Base-by-base conservation (phyloP, 1,139 yeast species). In the Meyerozyma elateridarum region DNA sequence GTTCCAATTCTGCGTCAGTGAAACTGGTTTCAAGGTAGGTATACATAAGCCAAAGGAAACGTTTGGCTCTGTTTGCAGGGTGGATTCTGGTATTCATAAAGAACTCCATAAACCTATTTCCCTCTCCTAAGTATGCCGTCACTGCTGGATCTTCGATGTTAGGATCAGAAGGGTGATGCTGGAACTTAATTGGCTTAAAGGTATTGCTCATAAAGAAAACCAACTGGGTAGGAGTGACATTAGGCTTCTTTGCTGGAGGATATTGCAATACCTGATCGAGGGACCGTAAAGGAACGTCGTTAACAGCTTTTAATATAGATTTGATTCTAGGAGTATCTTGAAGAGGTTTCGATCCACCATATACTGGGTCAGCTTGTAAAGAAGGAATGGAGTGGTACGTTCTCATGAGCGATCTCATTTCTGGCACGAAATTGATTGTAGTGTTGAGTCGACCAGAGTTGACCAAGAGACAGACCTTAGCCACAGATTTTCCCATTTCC, bases 271-370 rank as follows among this genome's bases (percentile, higher is more conserved):
- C 56, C 17, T 72, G 76, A 20, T 71, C 69, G 27, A 84, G 52
- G 2, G 72, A 63, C 29, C 67, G 59, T 2, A 76, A 74, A 14
- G 49, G 50, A 33, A 64, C 75, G 39, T 76, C 82, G 42, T 85
- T 76, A 1, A 74, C 75, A 0, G 95, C 93, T 56, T 89, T 89
- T 44, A 91, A 59, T 15, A 91, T 89, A 0, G 94, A 81, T 54
- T 91, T 91, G 41, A 91, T 70, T 35, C 97, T 65, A 5, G 97
- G 97, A 0, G 97, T 93, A 54, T 91, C 98, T 57, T 91, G 97
- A 27, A 91, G 64, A 35, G 88, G 93, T 52, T 84, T 85, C 30
- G 79, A 69, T 7, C 61, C 57, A 0, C 68, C 70, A 28, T 65
- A 54, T 33, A 59, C 59, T 8, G 82, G 75, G 40, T 74, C 76